Evolutionary conservation across 257 asterid species (phyloP).

Genomic region (Solanum piurae): DNA sequence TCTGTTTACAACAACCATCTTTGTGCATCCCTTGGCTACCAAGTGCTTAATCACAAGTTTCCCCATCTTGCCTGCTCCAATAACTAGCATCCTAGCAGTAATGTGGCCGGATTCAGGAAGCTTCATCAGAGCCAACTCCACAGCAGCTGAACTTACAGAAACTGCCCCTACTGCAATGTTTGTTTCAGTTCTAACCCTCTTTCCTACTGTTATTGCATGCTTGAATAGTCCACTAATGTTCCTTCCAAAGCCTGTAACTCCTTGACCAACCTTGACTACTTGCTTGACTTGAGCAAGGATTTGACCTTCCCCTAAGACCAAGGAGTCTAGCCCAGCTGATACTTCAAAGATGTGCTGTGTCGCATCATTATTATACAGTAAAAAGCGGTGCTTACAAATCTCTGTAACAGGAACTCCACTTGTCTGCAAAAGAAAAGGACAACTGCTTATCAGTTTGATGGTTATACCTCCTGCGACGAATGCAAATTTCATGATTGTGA

Average conservation of each 20-base stretch:
- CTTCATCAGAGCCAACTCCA: conserved; percentile 85
- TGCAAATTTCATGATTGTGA: not conserved
- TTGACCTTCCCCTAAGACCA: conserved; percentile 96
- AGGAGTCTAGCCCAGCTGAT: conserved; percentile 87
- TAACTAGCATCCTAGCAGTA: conserved; percentile 57
- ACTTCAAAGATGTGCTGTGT: conserved; percentile 92
- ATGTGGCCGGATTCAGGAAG: conserved; percentile 60
- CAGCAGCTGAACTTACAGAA: conserved; percentile 95
- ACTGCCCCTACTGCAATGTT: conserved; percentile 93
- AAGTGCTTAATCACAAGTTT: conserved; percentile 95
- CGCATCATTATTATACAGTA: conserved; percentile 77
- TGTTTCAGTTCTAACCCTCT: conserved; percentile 85
- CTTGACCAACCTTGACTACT: conserved; percentile 91
- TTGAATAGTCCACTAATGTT: conserved; percentile 91
- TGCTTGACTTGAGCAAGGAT: conserved; percentile 93
- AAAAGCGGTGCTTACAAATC: conserved; percentile 79
- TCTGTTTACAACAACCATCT: conserved; percentile 80
- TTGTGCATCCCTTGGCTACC: conserved; percentile 84
- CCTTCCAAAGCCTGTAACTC: conserved; percentile 76
- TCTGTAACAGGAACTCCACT: conserved; percentile 82
- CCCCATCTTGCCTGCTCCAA: conserved; percentile 98
- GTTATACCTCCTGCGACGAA: not conserved
- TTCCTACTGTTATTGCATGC: conserved; percentile 90
- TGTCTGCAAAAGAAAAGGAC: conserved; percentile 36
- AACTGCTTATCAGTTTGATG: not conserved